Conservation (phyloP, 352 stramenopile species). For the Globisporangium sylvaticum region DNA sequence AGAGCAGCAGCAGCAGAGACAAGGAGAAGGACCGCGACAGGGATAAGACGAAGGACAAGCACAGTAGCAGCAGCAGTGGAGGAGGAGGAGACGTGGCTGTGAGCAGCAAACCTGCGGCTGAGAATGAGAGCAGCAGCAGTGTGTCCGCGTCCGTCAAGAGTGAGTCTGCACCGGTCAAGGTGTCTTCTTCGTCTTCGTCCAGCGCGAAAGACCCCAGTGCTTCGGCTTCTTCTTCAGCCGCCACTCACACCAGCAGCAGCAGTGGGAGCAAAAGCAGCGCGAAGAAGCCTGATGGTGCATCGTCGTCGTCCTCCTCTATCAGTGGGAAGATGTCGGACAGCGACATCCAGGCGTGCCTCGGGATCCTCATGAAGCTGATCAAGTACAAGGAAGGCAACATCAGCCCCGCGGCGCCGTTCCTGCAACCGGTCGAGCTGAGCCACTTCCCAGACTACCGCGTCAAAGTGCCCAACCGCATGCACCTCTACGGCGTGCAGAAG, state of each 20-base stretch:
- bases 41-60: slow-evolving; percentile 21
- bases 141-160: neutral
- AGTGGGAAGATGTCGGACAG: slow-evolving; percentile 53
- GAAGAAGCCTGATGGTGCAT: neutral
- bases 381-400: slow-evolving; percentile 82
- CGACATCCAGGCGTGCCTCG: slow-evolving; percentile 47
- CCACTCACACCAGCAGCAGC: neutral
- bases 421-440: slow-evolving; percentile 75
- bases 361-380: slow-evolving; percentile 78
- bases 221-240: neutral
- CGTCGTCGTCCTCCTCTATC: neutral
- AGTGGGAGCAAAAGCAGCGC: neutral
- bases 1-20: slow-evolving; percentile 24
- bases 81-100: neutral
- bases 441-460: slow-evolving; percentile 85
- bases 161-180: neutral
- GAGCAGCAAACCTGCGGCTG: neutral
- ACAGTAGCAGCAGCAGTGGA: slow-evolving; percentile 9
- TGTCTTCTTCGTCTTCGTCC: neutral
- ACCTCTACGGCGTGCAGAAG: slow-evolving; percentile 82
- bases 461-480: slow-evolving; percentile 83
- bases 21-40: slow-evolving; percentile 16
- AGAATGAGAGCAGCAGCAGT: slow-evolving; percentile 5
- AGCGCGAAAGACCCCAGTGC: neutral
- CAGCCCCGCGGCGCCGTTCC: slow-evolving; percentile 66